Base-by-base conservation (phyloP, 2,329 filamentous ascomycete species). In the Colletotrichum euphorbiae region DNA sequence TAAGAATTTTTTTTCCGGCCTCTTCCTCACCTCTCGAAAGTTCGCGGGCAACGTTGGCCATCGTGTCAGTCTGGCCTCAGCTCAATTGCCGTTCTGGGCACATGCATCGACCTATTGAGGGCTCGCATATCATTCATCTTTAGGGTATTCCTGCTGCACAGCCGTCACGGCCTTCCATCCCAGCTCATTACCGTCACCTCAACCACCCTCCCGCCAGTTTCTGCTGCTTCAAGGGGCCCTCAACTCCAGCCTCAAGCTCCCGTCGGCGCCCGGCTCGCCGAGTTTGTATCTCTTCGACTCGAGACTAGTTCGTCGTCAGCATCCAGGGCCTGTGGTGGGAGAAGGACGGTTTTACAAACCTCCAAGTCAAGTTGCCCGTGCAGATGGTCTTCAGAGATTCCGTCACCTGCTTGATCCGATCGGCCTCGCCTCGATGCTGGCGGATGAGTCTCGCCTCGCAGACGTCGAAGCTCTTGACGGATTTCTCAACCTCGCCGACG, bases 291-390 rank as follows among this genome's bases (percentile, higher is more conserved):
- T 50, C 24, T 59, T 51, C 3, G 52, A 58, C 31, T 42, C 45
- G 15, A 70, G 54, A 51, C 68, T 70, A 6, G 6, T 36, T 33
- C 38, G 3, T 52, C 13, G 62, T 69, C 43, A 66, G 50, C 21
- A 56, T 55, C 19, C 17, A 7, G n/a, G 12, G 9, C 8, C 4
- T 15, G 11, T 24, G 28, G 6, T 6, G 28, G 15, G 6, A 11
- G 4, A 5, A n/a, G 12, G 11, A 38, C 2, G 48, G 12, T 2
- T 36, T 9, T 15, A 50, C 66, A 38, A 21, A 69, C 69, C 69
- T 70, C 69, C 69, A 70, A 8, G 51, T 24, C 3, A 70, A 40
- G 15, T 69, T 70, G 31, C 69, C 69, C 1, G 69, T 70, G 61
- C 66, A 70, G 19, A 61, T 61, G 28, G 43, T 58, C 40, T 70